Base-by-base conservation (phyloP, 148 eudicot species). In the Nepenthes mirabilis region DNA sequence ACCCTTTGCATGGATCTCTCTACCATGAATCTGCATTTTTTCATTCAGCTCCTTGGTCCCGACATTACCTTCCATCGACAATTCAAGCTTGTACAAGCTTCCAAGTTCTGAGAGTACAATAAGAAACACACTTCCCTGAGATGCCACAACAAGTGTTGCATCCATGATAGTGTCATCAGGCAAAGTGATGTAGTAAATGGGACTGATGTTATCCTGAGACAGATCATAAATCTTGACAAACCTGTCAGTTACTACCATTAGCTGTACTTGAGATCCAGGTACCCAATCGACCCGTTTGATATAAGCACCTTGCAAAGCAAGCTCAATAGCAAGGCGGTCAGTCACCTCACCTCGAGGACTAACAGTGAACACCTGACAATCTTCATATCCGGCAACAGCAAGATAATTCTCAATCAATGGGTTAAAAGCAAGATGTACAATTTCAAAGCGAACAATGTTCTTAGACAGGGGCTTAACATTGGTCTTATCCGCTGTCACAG, bases 261-360 rank as follows among this genome's bases (percentile, higher is more conserved):
- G 85, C 74, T 89, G 99, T 65, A 94, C 99, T 67, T 94, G 99
- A 36, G 97, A 94, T 34, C 97, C 97, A 23, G 97, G 97, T 49
- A 94, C 84, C 99, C 99, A 94, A 47, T 94, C 99, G 65, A 89
- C 78, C 68, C 82, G 80, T 65, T 93, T 86, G 68, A 94, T 89
- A 77, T 89, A 89, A 62, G 99, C 95, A 70, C 99, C 99, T 79
- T 94, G 99, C 68, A 94, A 70, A 68, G 99, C 99, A 63, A 94
- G 91, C 75, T 94, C 99, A 68, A 94, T 81, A 55, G 97, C 83
- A 71, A 94, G 77, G 66, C 99, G 91, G 80, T 94, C 99, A 49
- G 85, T 81, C 67, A 89, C 99, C 79, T 94, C 99, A 52, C 99
- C 99, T 45, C 99, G 90, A 70, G 90, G 91, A 69, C 79, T 94